Conservation (phyloP, 495 filamentous ascomycete genomes). For the Xylaria sp. region DNA sequence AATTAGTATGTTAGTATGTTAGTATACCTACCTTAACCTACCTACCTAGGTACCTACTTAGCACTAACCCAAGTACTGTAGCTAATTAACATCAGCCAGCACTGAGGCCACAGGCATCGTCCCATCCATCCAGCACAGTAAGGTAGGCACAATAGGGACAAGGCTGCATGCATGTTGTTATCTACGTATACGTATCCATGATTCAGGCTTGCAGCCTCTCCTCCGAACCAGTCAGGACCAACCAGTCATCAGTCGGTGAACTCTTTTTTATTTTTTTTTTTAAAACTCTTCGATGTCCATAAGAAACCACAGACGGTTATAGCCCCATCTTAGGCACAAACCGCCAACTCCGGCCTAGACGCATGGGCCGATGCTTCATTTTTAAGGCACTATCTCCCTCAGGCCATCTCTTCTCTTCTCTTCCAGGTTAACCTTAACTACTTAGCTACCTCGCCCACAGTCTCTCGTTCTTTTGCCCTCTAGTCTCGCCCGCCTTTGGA, state of each 20-base stretch:
- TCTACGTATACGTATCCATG: neutral
- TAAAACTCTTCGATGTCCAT: neutral
- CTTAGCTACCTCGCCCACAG: neutral
- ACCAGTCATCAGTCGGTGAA: constrained; percentile 5
- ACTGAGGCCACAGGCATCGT: constrained; percentile 4
- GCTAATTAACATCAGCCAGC: neutral
- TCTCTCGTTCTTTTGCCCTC: neutral
- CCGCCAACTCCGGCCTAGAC: constrained; percentile 9
- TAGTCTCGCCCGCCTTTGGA: neutral
- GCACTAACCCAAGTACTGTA: too few relatives aligned
- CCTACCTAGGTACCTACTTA: too few relatives aligned
- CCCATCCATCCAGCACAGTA: constrained; percentile 9
- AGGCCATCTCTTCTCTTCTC: neutral
- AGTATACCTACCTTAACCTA: too few relatives aligned
- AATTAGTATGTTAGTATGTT: neutral
- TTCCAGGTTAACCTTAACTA: too few relatives aligned
- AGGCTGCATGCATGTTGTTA: constrained; percentile 14
- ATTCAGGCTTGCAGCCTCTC: constrained; percentile 13
- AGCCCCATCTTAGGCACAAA: constrained; percentile 31
- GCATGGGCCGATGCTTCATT: neutral
- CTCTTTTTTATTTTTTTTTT: neutral
- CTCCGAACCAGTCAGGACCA: neutral
- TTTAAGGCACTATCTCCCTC: constrained; percentile 6
- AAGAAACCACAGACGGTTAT: neutral
- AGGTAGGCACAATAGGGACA: neutral